Evolutionary conservation across 805 yeast genomes (phyloP).

Genomic region (Barnettozyma botsteinii): DNA sequence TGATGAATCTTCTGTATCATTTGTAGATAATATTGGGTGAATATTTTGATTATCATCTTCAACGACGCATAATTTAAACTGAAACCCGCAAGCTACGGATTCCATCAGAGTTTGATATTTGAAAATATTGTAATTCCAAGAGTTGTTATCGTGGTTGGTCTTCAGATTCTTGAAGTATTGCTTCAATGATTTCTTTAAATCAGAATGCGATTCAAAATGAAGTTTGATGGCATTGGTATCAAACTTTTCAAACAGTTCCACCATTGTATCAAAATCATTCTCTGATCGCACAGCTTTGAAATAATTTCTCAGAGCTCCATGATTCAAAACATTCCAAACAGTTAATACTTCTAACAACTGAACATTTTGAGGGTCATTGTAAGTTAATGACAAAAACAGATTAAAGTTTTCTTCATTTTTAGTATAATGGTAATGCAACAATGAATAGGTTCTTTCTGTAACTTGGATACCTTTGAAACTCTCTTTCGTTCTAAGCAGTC

Average conservation of each 20-base stretch:
- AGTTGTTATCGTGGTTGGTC: too few species aligned
- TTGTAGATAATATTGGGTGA: background rate
- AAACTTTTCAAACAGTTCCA: constrained; percentile 2
- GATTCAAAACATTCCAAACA: background rate
- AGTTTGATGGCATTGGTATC: background rate
- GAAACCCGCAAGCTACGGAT: constrained; percentile 4
- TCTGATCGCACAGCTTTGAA: background rate
- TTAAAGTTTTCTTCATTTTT: background rate
- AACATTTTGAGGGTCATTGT: background rate
- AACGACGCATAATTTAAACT: constrained; percentile 4
- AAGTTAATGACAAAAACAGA: background rate
- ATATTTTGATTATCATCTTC: background rate
- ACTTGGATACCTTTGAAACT: constrained; percentile 4
- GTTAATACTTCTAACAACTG: constrained; percentile 1
- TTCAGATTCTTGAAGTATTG: background rate
- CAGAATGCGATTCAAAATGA: background rate
- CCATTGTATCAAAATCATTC: constrained; percentile 1
- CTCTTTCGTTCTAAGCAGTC: constrained; percentile 1
- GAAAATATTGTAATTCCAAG: background rate
- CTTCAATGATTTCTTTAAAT: background rate
- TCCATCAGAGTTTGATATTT: background rate
- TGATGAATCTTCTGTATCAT: background rate
- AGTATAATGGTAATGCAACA: constrained; percentile 1
- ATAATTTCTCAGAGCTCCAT: background rate
- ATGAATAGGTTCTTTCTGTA: background rate